phyloP scores from a whole-genome alignment of 768 basidiomycete genomes.

The Mycena galericulata region DNA sequence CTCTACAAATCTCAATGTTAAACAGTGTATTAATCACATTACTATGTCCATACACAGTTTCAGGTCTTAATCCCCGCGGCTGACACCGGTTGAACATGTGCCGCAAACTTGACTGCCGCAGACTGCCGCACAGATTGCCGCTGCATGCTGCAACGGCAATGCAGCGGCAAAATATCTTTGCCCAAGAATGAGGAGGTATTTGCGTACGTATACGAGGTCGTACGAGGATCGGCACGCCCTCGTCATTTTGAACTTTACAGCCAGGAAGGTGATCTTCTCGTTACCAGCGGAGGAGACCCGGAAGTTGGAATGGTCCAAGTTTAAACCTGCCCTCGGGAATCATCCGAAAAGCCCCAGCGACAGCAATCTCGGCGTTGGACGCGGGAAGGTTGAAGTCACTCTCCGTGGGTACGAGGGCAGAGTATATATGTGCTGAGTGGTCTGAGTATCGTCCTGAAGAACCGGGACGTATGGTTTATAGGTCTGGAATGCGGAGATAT shows the following conservation, averaged over 20 bases:
- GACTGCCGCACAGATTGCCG: too few relatives aligned
- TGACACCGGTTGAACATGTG: too few relatives aligned
- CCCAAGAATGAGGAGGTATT: constrained; percentile 66
- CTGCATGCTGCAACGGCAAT: too few relatives aligned
- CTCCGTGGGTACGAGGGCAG: constrained; percentile 50
- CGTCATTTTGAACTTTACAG: constrained; percentile 62
- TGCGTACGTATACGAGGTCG: constrained; percentile 62
- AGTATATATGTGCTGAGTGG: constrained; percentile 40
- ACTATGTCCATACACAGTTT: too few relatives aligned
- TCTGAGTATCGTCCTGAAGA: too few relatives aligned
- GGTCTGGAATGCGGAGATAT: too few relatives aligned
- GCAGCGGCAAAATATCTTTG: too few relatives aligned
- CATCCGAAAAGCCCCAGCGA: constrained; percentile 31
- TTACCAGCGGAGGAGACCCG: constrained; percentile 7
- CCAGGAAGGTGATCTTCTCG: constrained; percentile 38
- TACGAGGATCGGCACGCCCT: constrained; percentile 51
- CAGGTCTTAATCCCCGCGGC: too few relatives aligned
- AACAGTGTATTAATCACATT: too few relatives aligned
- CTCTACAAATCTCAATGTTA: too few relatives aligned
- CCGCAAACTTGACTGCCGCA: too few relatives aligned
- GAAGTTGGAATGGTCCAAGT: constrained; percentile 14
- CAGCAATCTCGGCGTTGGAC: neutral
- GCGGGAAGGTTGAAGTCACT: constrained; percentile 5
- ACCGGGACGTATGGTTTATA: too few relatives aligned
- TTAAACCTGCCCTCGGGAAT: constrained; percentile 46